Base-by-base conservation (phyloP, 306 rosid genomes). In the Rosa multiflora region DNA sequence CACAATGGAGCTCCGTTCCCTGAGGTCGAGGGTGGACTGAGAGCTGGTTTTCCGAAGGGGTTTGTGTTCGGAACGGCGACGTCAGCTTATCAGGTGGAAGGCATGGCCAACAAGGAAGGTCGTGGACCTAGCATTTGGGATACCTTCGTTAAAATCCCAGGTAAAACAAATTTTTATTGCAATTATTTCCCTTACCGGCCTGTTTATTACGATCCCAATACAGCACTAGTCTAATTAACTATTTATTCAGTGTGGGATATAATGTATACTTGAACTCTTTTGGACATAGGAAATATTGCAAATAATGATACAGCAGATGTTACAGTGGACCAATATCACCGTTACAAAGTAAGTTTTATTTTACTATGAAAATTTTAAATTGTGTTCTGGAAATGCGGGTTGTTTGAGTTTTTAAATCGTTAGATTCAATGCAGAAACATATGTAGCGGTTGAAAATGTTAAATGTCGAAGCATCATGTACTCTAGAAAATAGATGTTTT, bases 71-170 rank as follows among this genome's bases (percentile, higher is more conserved):
- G 98, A 76, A 91, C 96, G 63, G 98, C 98, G 1, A 82, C 98
- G 4, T 94, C 98, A 0, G 98, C 98, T 7, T 94, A 92, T 58
- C 98, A 94, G 66, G 98, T 94, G 0, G 98, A 94, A 79, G 98
- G 98, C 43, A 90, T 90, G 96, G 96, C 98, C 69, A 6, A 76
- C 76, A 59, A 87, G 69, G 98, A 89, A 1, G 98, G 97, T 8
- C 97, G 98, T 70, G 98, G 98, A 5, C 97, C 97, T 79, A 94
- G 98, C 90, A 94, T 94, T 85, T 94, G 98, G 98, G 98, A 94
- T 35, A 83, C 20, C 23, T 94, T 92, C 74, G 46, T 91, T 68
- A 51, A 87, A 56, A 83, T 77, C 55, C 97, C 99, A 1, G 99
- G 97, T 91, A 11, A 0, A 58, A 55, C 26, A 20, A 6, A 2